Percentiles rank a stretch among this genome's conserved stretches.
These are phyloP conservation scores for Brassica incana DNA, from an alignment of 345 rosid genomes.

Conservation along the genomic window DNA sequence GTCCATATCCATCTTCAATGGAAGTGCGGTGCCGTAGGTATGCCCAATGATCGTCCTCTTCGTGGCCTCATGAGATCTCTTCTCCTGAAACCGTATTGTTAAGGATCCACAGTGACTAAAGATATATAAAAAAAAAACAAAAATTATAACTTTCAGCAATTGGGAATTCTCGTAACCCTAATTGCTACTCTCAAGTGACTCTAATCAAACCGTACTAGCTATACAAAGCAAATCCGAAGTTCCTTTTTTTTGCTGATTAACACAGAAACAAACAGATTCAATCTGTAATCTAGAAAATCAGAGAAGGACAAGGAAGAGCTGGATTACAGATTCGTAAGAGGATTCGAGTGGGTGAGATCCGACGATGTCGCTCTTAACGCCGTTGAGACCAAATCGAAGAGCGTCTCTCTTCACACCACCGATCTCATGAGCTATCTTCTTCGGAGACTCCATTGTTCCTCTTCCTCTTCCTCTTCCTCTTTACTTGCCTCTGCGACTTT, in stretches of 20 bases:
- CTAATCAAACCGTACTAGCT: not conserved
- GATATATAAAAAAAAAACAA: no score
- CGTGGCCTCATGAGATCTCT: slow-evolving; percentile 57
- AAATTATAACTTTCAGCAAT: no score
- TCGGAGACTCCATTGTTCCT: slow-evolving; percentile 59
- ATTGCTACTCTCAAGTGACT: slow-evolving; percentile 1
- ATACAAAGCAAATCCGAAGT: not conserved
- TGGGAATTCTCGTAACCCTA: no score
- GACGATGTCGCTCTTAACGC: slow-evolving; percentile 75
- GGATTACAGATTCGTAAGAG: slow-evolving; percentile 62
- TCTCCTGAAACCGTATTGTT: slow-evolving; percentile 41
- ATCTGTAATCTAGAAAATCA: not conserved
- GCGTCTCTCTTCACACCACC: slow-evolving; percentile 70
- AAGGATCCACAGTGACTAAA: no score
- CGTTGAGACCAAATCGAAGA: slow-evolving; percentile 79
- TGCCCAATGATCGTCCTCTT: slow-evolving; percentile 58
- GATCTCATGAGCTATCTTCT: slow-evolving; percentile 65
- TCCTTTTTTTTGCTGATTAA: not conserved
- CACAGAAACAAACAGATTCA: not conserved
- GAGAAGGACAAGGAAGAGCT: not conserved
- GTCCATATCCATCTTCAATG: slow-evolving; percentile 88
- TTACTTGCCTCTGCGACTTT: slow-evolving; percentile 27
- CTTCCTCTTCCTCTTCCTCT: not conserved
- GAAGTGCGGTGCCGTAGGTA: slow-evolving; percentile 79
- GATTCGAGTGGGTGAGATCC: slow-evolving; percentile 89